A percentile compares a stretch with the other conserved stretches of the same genome.
Evolutionary conservation across 2,329 filamentous ascomycete species (phyloP).

Genomic region (Colletotrichum lini): DNA sequence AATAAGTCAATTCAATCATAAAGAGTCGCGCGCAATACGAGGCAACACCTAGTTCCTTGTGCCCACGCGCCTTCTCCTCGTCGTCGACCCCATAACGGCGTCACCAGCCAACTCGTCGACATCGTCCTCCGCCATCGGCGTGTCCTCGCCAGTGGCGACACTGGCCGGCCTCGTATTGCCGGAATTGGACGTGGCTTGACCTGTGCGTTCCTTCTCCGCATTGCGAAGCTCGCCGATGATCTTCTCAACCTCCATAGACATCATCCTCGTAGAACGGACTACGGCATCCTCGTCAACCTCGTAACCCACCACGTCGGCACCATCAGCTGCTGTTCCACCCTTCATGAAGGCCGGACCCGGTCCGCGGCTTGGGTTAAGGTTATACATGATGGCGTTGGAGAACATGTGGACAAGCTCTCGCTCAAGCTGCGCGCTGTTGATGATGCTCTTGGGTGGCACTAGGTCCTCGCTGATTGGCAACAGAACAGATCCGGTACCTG

Average conservation of each 20-base stretch:
- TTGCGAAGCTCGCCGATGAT: slow-evolving; percentile 82
- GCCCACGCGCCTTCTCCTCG: slow-evolving; percentile 55
- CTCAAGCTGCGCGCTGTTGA: slow-evolving; percentile 93
- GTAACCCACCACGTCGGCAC: slow-evolving; percentile 69
- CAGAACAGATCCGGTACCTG: slow-evolving; percentile 70
- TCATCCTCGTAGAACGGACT: slow-evolving; percentile 88
- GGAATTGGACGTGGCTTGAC: slow-evolving; percentile 51
- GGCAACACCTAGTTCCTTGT: slow-evolving; percentile 51
- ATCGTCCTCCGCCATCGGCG: slow-evolving; percentile 60
- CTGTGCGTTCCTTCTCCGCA: slow-evolving; percentile 72
- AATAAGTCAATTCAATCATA: not conserved
- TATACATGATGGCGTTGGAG: slow-evolving; percentile 99
- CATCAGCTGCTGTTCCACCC: slow-evolving; percentile 51
- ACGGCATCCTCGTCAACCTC: slow-evolving; percentile 86
- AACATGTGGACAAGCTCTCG: slow-evolving; percentile 97
- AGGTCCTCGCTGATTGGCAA: slow-evolving; percentile 82
- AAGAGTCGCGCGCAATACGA: slow-evolving; percentile 11
- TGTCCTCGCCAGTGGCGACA: slow-evolving; percentile 59
- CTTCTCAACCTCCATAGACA: slow-evolving; percentile 90
- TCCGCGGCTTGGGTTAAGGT: slow-evolving; percentile 82
- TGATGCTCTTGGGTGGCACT: slow-evolving; percentile 88
- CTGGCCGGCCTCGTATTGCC: slow-evolving; percentile 52
- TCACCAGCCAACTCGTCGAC: slow-evolving; percentile 62
- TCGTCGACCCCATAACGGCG: slow-evolving; percentile 50
- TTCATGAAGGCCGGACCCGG: slow-evolving; percentile 74